A percentile compares a stretch with the other conserved stretches of the same genome.
Conservation (phyloP, 2,329 filamentous ascomycete species). For the Cryphonectria japonica region DNA sequence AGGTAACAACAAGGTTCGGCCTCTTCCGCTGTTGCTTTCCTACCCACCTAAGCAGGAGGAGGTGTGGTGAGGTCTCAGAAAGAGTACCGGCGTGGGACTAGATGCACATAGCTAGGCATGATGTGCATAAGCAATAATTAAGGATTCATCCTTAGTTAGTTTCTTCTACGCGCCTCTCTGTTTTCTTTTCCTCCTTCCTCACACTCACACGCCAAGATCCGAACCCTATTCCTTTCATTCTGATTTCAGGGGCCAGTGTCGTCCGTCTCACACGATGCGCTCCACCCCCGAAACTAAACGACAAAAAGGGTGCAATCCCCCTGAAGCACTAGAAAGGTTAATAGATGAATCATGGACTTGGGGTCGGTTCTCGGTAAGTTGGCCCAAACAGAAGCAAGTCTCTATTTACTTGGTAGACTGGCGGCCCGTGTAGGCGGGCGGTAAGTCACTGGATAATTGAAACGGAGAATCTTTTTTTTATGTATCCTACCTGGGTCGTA, state of each 20-base stretch:
- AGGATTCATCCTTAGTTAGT: not conserved
- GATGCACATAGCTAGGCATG: not conserved
- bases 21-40: not conserved
- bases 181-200: not conserved
- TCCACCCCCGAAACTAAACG: not conserved
- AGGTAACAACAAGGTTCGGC: not conserved
- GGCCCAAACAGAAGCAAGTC: not conserved
- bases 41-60: not conserved
- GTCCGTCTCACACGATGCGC: not conserved
- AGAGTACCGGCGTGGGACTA: not conserved
- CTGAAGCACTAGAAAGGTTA: not conserved
- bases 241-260: constrained; percentile 1
- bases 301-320: not conserved
- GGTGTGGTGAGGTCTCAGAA: not conserved
- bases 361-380: not conserved
- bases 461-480: not conserved
- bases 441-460: not conserved
- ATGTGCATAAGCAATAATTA: not conserved
- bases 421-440: too few relatives aligned
- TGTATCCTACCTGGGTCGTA: not conserved
- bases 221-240: not conserved
- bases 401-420: not conserved
- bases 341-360: not conserved
- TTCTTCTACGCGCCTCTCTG: not conserved
- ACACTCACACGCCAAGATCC: not conserved